Evolutionary conservation across 176 grass and related monocot genomes (phyloP).

Genomic region (Musa troglodytarum): DNA sequence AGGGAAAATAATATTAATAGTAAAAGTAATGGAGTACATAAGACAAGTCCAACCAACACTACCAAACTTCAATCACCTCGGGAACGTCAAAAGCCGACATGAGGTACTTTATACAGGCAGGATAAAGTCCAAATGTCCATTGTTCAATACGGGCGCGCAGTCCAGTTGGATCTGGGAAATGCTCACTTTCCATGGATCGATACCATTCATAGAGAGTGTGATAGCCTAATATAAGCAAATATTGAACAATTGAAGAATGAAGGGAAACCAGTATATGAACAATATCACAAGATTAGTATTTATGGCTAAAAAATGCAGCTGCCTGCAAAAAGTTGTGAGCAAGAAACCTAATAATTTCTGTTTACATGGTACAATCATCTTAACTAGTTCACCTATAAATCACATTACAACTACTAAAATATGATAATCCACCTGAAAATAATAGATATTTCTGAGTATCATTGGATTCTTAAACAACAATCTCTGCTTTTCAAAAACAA

Average conservation of each 20-base stretch:
- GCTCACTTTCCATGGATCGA: slow-evolving; percentile 75
- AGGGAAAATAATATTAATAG: background rate
- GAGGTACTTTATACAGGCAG: slow-evolving; percentile 96
- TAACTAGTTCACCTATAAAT: background rate
- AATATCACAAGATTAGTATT: background rate
- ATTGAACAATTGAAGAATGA: slow-evolving; percentile 3
- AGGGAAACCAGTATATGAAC: slow-evolving; percentile 13
- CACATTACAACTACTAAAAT: background rate
- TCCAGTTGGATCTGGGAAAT: slow-evolving; percentile 86
- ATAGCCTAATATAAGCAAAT: slow-evolving; percentile 45
- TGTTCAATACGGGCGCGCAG: slow-evolving; percentile 68
- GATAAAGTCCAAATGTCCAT: slow-evolving; percentile 91
- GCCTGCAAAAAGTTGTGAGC: background rate
- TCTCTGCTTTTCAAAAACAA: no score
- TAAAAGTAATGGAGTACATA: background rate
- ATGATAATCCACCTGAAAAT: no score
- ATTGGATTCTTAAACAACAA: no score
- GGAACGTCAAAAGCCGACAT: slow-evolving; percentile 98
- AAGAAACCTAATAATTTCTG: background rate
- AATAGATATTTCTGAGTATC: no score
- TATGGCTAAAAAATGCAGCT: background rate
- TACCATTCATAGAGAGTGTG: slow-evolving; percentile 98
- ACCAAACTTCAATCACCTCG: slow-evolving; percentile 43
- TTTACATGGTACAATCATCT: background rate
- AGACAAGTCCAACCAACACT: background rate